Conservation (phyloP, 2,329 filamentous ascomycete species). For the Penicillium sp. region DNA sequence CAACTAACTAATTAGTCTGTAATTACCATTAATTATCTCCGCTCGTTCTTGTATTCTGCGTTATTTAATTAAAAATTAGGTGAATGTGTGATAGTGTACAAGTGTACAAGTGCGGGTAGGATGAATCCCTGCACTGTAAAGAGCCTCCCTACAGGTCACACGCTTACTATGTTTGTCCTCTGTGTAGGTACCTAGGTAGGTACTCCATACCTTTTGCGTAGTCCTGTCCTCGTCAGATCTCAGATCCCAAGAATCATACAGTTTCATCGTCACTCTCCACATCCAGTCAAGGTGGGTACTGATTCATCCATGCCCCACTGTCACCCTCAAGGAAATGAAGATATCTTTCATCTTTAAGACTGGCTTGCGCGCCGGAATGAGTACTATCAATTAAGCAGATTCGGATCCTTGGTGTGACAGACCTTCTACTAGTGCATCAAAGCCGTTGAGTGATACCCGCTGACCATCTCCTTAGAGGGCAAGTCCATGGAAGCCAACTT, state of each 20-base stretch:
- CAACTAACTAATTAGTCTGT: neutral
- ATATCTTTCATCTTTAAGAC: conserved; percentile 13
- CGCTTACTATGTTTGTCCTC: neutral
- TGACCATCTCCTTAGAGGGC: neutral
- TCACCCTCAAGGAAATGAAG: conserved; percentile 5
- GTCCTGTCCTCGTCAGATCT: neutral
- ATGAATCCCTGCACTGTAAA: neutral
- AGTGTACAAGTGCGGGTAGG: neutral
- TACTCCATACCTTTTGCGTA: no score
- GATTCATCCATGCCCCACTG: neutral
- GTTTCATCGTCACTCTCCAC: neutral
- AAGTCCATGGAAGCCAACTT: neutral
- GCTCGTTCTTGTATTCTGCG: neutral
- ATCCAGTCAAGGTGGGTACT: neutral
- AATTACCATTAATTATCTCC: neutral
- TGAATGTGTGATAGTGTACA: neutral
- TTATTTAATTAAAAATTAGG: neutral
- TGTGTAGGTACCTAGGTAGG: no score
- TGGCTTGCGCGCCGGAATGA: conserved; percentile 9
- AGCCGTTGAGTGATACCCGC: neutral
- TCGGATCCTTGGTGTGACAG: conserved; percentile 5
- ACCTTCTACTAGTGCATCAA: neutral
- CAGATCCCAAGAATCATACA: no score
- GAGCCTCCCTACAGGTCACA: neutral
- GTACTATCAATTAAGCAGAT: conserved; percentile 15